Conservation (phyloP, 148 eudicot species). For the Gaultheria prostrata region DNA sequence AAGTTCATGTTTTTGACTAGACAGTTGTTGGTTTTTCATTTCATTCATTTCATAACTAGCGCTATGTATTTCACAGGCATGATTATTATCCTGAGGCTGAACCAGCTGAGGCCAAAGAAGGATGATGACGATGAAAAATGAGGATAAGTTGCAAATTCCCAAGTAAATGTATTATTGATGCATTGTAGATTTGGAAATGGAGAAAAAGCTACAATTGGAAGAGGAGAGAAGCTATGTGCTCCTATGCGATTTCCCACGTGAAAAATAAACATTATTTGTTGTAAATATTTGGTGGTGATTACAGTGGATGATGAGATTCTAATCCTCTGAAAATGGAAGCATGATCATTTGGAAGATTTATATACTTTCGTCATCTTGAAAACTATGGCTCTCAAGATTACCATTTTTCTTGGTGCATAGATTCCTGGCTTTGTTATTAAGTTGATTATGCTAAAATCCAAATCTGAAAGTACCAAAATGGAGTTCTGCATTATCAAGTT, state of each 20-base stretch:
- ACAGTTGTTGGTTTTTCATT: neutral
- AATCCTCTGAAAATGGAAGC: neutral
- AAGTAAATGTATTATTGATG: neutral
- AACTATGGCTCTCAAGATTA: neutral
- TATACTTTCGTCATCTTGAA: neutral
- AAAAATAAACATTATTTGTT: neutral
- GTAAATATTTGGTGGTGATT: conserved; percentile 4
- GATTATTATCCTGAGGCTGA: conserved; percentile 56
- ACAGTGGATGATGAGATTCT: neutral
- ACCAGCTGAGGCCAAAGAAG: conserved; percentile 58
- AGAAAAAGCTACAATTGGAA: neutral
- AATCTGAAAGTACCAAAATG: neutral
- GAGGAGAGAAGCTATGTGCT: no score
- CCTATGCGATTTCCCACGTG: neutral
- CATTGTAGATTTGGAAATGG: neutral
- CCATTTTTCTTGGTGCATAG: no score
- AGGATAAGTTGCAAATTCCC: neutral
- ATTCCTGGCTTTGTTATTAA: neutral
- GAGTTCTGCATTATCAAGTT: neutral
- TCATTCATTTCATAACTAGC: neutral
- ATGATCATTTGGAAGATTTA: neutral
- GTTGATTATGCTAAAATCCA: neutral
- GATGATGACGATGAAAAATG: conserved; percentile 26
- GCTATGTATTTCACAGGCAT: conserved; percentile 37
- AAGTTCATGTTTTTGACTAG: neutral